Evolutionary conservation across 805 yeast species (phyloP).

Genomic region (Candida silvicultrix): DNA sequence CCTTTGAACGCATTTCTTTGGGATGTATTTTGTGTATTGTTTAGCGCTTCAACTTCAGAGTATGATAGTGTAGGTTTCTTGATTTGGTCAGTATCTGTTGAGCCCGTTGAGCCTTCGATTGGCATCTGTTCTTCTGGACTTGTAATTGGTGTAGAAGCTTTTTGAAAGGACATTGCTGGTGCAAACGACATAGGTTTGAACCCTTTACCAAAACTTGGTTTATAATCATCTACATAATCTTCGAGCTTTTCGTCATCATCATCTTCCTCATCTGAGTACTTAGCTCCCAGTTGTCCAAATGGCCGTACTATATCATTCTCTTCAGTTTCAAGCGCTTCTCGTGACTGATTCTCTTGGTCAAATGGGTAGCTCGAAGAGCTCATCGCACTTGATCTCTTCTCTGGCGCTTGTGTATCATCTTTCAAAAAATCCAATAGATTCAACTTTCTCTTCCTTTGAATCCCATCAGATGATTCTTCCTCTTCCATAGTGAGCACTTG

Average conservation of each 20-base stretch:
- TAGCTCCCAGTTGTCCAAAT: neutral
- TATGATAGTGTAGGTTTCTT: slow-evolving; percentile 19
- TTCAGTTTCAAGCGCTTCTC: too few species aligned
- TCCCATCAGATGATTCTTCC: neutral
- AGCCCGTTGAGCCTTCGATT: too few species aligned
- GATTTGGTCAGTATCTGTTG: slow-evolving; percentile 4
- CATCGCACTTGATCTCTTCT: neutral
- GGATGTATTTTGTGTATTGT: neutral
- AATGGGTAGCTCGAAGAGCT: neutral
- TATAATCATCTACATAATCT: slow-evolving; percentile 23
- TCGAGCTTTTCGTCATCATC: slow-evolving; percentile 15
- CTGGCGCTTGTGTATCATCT: slow-evolving; percentile 1
- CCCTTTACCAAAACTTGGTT: neutral
- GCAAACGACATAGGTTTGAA: too few species aligned
- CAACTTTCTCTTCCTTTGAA: slow-evolving; percentile 1
- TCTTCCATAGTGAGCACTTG: neutral
- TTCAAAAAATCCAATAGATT: slow-evolving; percentile 8
- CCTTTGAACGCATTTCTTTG: slow-evolving; percentile 13
- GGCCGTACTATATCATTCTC: neutral
- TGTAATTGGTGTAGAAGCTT: too few species aligned
- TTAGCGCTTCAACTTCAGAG: neutral
- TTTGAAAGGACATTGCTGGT: too few species aligned
- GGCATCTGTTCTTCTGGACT: too few species aligned
- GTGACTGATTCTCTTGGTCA: too few species aligned
- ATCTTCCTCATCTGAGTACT: slow-evolving; percentile 14